phyloP scores from a whole-genome alignment of 2,329 filamentous ascomycete species.

The Trichoderma simmonsii region DNA sequence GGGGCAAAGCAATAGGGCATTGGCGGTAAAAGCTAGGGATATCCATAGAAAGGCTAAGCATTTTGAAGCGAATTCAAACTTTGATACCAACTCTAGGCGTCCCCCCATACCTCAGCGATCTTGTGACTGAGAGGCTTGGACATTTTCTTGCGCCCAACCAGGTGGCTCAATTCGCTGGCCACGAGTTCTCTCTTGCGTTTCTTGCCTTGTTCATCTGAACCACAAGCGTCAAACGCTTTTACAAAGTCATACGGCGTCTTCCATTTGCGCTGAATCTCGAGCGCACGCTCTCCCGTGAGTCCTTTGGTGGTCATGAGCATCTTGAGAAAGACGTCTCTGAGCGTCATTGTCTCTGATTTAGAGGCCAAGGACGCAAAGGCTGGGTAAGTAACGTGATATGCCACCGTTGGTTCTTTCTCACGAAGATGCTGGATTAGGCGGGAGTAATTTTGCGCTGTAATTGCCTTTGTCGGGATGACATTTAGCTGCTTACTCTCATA shows the following conservation, averaged over 20 bases:
- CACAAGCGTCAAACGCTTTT: slow-evolving; percentile 63
- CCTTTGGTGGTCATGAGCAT: slow-evolving; percentile 82
- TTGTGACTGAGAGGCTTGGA: slow-evolving; percentile 62
- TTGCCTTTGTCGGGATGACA: slow-evolving; percentile 63
- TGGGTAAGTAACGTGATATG: slow-evolving; percentile 64
- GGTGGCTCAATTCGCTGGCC: slow-evolving; percentile 49
- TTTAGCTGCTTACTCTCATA: slow-evolving; percentile 59
- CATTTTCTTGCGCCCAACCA: slow-evolving; percentile 68
- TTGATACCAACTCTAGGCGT: slow-evolving; percentile 33
- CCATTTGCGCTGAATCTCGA: slow-evolving; percentile 79
- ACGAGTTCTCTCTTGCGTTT: slow-evolving; percentile 62
- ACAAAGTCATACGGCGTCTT: slow-evolving; percentile 68
- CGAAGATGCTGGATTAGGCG: slow-evolving; percentile 59
- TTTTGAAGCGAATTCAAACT: neutral
- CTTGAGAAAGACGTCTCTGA: slow-evolving; percentile 74
- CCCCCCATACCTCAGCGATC: slow-evolving; percentile 71
- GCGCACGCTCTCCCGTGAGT: slow-evolving; percentile 71
- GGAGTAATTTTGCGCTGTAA: slow-evolving; percentile 64
- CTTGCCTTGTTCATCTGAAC: slow-evolving; percentile 44
- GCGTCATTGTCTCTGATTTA: slow-evolving; percentile 70
- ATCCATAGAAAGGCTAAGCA: neutral
- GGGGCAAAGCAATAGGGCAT: slow-evolving; percentile 26
- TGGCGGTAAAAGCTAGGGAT: neutral
- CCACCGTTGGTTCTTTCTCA: slow-evolving; percentile 45
- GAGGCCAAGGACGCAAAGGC: slow-evolving; percentile 70